phyloP scores from a whole-genome alignment of 257 asterid genomes.

The Asclepias syriaca region DNA sequence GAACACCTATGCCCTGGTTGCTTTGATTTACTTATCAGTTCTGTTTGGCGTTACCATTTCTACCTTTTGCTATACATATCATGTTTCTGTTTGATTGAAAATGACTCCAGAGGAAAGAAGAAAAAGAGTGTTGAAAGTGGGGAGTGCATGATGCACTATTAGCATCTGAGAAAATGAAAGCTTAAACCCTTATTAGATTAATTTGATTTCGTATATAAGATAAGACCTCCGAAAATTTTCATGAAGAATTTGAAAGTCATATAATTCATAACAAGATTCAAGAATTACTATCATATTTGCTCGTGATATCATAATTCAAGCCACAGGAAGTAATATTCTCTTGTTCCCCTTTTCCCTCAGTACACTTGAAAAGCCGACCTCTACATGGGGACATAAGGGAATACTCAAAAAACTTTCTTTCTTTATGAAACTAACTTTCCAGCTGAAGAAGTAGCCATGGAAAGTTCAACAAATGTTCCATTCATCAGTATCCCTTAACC shows the following conservation, averaged over 20 bases:
- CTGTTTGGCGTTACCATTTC: not conserved
- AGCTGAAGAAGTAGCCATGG: not conserved
- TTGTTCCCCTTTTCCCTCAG: not conserved
- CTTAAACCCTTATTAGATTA: not conserved
- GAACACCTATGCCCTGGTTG: not conserved
- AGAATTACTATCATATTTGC: not conserved
- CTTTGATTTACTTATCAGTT: not conserved
- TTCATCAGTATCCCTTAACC: slow-evolving; percentile 24
- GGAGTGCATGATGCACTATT: not conserved
- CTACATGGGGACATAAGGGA: not conserved
- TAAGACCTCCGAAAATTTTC: too few relatives aligned
- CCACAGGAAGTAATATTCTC: not conserved
- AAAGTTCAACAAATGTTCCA: not conserved
- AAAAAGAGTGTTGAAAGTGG: not conserved
- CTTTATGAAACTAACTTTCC: not conserved
- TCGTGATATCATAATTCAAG: not conserved
- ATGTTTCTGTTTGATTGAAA: not conserved
- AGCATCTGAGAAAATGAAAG: not conserved
- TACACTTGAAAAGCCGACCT: not conserved
- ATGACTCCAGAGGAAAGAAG: not conserved
- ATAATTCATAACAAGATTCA: too few relatives aligned
- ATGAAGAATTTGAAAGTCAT: too few relatives aligned
- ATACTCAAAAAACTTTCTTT: not conserved
- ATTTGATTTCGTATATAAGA: not conserved
- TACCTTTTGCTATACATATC: not conserved